phyloP scores from a whole-genome alignment of 2,329 filamentous ascomycete species.

The Hirsutella minnesotensis region DNA sequence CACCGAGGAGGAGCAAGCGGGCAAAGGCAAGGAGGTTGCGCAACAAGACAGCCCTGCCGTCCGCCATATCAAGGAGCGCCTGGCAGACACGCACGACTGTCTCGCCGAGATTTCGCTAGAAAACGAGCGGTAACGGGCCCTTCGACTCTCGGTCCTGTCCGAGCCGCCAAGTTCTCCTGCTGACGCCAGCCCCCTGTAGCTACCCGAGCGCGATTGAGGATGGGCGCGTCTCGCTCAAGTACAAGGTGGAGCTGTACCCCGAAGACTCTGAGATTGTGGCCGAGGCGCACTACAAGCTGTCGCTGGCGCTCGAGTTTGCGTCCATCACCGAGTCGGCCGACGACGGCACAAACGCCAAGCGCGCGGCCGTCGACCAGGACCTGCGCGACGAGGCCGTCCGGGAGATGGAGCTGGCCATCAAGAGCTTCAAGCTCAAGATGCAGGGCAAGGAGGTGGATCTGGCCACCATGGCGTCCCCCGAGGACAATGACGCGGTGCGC shows the following conservation, averaged over 20 bases:
- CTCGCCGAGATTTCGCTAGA: constrained; percentile 95
- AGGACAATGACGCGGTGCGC: constrained; percentile 53
- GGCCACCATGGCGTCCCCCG: constrained; percentile 47
- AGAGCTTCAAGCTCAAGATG: constrained; percentile 59
- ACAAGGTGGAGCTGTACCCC: constrained; percentile 70
- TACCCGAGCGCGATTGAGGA: constrained; percentile 83
- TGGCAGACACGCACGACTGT: constrained; percentile 87
- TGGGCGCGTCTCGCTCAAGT: constrained; percentile 61
- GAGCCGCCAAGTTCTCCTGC: background rate
- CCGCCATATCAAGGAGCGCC: constrained; percentile 64
- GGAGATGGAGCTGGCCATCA: constrained; percentile 64
- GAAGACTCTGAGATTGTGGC: constrained; percentile 76
- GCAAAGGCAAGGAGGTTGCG: constrained; percentile 30
- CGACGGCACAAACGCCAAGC: constrained; percentile 32
- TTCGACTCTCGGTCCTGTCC: background rate
- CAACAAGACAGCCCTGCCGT: constrained; percentile 27
- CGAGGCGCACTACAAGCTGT: constrained; percentile 94
- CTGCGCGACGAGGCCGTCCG: constrained; percentile 59
- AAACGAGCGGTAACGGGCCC: constrained; percentile 59
- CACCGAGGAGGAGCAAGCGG: constrained; percentile 19
- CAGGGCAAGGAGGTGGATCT: constrained; percentile 58
- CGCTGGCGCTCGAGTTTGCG: constrained; percentile 86
- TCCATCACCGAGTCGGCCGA: constrained; percentile 55
- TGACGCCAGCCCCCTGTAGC: constrained; percentile 19
- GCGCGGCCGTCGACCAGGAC: constrained; percentile 48